Evolutionary conservation across 1,284 basidiomycete species (phyloP), one percentile per base, ranked within the genome.

Genomic region (Austroboletus novae-zelandiae): DNA sequence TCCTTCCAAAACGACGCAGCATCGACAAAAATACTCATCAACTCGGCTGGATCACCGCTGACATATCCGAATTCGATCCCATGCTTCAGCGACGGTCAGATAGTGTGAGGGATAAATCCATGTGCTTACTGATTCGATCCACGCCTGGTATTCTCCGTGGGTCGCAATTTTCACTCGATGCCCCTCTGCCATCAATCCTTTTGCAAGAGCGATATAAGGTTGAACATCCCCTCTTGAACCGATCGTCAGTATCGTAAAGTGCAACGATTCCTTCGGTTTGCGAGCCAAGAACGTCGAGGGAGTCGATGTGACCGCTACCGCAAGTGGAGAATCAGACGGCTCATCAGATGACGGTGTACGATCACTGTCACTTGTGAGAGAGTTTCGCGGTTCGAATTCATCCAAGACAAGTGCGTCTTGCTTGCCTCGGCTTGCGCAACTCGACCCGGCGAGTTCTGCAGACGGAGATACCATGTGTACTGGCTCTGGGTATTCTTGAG

Each of bases 11-110:
- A 98, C 0, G 93, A 83, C 30, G 98, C 86, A 0, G 96, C 97
- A 66, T 97, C 94, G 35, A 97, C 88, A 66, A 93, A 97, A 56
- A 97, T 91, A 41, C 87, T 79, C 91, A 94, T 91, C 47, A 99
- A 76, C 69, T 98, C 95, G 2, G 95, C 94, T 4, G 96, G 96
- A 68, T 99, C 97, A 17, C 97, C 96, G 15, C 96, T 95, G 25
- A 98, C 91, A 60, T 85, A 89, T 10, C 86, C 86, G 67, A 92
- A 98, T 61, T 94, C 94, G 59, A 99, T 96, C 4, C 92, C 94
- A 66, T 95, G 77, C 89, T 94, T 58, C 23, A n/a, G 51, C 44
- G 27, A 29, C 30, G 14, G 40, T 59, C 62, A 61, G 64, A 50
- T 18, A 41, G 39, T 39, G 39, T 43, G 14, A 46, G 11, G 40